These are phyloP conservation scores for Yamadazyma diospyri DNA, from an alignment of 1,139 yeast species.

Conservation along the genomic window DNA sequence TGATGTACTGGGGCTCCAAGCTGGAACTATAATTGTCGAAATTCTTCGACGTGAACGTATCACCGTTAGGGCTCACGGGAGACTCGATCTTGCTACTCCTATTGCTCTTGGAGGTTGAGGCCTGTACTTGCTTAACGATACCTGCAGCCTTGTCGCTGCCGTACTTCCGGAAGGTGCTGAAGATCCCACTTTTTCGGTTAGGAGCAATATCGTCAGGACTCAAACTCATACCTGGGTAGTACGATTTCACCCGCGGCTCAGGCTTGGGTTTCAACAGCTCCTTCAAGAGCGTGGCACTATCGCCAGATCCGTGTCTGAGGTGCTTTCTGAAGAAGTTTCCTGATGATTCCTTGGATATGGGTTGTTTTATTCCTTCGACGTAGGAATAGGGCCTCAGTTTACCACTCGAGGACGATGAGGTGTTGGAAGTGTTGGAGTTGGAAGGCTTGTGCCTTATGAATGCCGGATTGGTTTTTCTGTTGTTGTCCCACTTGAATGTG, in stretches of 20 bases:
- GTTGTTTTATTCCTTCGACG: constrained; percentile 1
- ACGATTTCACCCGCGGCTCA: constrained; percentile 13
- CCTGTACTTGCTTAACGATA: constrained; percentile 18
- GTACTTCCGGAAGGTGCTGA: constrained; percentile 40
- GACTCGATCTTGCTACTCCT: constrained; percentile 14
- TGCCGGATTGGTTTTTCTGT: constrained; percentile 32
- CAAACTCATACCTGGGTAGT: constrained; percentile 16
- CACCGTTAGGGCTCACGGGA: constrained; percentile 21
- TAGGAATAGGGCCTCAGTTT: constrained; percentile 54
- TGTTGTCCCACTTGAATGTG: constrained; percentile 20
- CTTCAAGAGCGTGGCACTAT: constrained; percentile 9
- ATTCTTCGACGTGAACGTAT: constrained; percentile 8
- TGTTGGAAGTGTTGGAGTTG: constrained; percentile 22
- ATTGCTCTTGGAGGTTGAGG: constrained; percentile 10
- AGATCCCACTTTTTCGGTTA: constrained; percentile 34
- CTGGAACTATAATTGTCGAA: constrained; percentile 2
- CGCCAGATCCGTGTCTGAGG: constrained; percentile 16
- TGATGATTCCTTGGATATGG: constrained; percentile 25
- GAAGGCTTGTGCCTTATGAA: constrained; percentile 24
- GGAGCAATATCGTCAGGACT: constrained; percentile 15
- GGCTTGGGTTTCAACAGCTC: constrained; percentile 4
- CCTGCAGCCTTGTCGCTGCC: constrained; percentile 43
- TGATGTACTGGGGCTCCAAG: constrained; percentile 13
- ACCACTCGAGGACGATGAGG: constrained; percentile 17
- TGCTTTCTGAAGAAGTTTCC: constrained; percentile 58